Evolutionary conservation across 805 yeast species (phyloP).

Genomic region (Candida ponderosae): DNA sequence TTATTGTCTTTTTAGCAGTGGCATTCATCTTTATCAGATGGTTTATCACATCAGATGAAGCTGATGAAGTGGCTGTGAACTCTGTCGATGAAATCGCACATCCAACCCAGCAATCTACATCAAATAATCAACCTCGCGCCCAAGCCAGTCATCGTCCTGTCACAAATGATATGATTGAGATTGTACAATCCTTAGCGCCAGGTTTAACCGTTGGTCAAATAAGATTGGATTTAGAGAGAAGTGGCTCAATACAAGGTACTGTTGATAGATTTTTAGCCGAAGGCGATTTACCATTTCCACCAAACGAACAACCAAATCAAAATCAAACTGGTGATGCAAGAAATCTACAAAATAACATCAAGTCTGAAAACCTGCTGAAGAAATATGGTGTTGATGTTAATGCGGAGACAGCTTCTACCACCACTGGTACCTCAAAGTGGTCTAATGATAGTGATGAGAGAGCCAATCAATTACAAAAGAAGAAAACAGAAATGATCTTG

Average conservation of each 20-base stretch:
- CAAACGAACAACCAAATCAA: constrained; percentile 21
- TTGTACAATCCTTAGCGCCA: constrained; percentile 81
- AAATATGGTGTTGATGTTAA: constrained; percentile 33
- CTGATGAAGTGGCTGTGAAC: constrained; percentile 6
- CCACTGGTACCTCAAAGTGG: constrained; percentile 25
- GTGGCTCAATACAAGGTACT: constrained; percentile 78
- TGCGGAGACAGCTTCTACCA: constrained; percentile 1
- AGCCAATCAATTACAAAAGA: constrained; percentile 34
- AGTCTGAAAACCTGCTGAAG: constrained; percentile 26
- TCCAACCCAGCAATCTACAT: constrained; percentile 2
- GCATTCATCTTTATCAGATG: constrained; percentile 59
- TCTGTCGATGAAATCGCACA: constrained; percentile 1
- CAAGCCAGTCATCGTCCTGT: constrained; percentile 31
- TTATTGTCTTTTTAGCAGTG: constrained; percentile 38
- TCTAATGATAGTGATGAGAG: constrained; percentile 33
- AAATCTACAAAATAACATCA: constrained; percentile 14
- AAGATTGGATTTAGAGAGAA: constrained; percentile 58
- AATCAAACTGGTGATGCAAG: constrained; percentile 11
- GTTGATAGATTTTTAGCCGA: constrained; percentile 61
- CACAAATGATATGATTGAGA: constrained; percentile 70
- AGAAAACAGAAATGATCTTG: constrained; percentile 50
- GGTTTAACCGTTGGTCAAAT: constrained; percentile 62
- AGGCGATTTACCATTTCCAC: constrained; percentile 53
- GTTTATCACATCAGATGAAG: constrained; percentile 50
- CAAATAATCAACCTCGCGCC: constrained; percentile 3